These are phyloP conservation scores for Capronia americana DNA, from an alignment of 2,329 filamentous ascomycete genomes.

Conservation along the genomic window DNA sequence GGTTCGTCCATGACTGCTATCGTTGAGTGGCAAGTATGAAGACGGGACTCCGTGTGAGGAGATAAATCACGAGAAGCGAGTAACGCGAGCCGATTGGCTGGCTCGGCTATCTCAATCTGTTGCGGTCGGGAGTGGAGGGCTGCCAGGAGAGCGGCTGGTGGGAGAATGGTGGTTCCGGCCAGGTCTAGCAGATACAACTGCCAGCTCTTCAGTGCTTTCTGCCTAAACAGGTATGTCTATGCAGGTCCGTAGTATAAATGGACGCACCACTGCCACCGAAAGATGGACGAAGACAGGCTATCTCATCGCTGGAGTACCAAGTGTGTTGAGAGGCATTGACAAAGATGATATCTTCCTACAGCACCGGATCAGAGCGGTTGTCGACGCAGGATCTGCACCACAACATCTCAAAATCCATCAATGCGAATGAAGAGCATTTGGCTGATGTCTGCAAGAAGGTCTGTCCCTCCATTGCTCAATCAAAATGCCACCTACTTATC, in stretches of 20 bases:
- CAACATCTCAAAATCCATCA: conserved; percentile 15
- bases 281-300: not conserved
- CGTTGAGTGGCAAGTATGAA: not conserved
- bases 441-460: conserved; percentile 23
- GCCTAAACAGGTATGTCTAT: not conserved
- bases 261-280: not conserved
- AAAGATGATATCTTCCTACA: conserved; percentile 6
- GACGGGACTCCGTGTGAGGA: not conserved
- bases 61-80: not conserved
- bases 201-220: not conserved
- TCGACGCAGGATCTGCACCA: conserved; percentile 10
- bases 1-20: conserved; percentile 4
- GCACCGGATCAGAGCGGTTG: not conserved
- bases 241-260: not conserved
- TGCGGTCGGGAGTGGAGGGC: conserved; percentile 2
- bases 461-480: conserved; percentile 1
- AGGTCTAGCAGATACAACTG: not conserved
- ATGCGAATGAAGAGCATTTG: conserved; percentile 12
- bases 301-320: not conserved
- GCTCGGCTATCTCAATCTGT: conserved; percentile 13
- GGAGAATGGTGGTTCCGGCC: not conserved
- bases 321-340: not conserved
- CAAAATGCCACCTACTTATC: not conserved
- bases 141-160: too few relatives aligned
- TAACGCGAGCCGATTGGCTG: conserved; percentile 18